phyloP scores from a whole-genome alignment of 176 grass and related monocot genomes.

The Zizania latifolia region DNA sequence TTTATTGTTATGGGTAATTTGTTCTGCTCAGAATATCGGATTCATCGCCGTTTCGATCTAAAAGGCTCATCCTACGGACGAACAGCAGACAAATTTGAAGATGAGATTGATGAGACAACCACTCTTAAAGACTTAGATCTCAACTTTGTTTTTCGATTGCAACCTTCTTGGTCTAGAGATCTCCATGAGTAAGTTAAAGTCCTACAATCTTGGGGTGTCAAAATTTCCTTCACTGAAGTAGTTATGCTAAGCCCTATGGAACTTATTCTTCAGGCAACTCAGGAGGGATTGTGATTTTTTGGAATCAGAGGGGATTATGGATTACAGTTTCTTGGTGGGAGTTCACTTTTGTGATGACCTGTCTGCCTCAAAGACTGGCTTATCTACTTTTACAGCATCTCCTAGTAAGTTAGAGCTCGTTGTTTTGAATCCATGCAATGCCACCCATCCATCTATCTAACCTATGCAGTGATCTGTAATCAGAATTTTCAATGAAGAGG shows the following conservation, averaged over 20 bases:
- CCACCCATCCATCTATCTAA: conserved; percentile 26
- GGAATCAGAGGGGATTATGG: conserved; percentile 87
- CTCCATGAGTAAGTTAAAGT: conserved; percentile 67
- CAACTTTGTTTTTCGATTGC: conserved; percentile 85
- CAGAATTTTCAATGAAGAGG: conserved; percentile 52
- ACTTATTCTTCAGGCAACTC: conserved; percentile 53
- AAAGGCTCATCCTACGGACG: conserved; percentile 96
- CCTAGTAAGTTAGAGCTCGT: conserved; percentile 63
- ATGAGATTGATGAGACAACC: conserved; percentile 94
- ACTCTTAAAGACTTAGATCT: conserved; percentile 97
- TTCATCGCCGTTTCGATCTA: conserved; percentile 91
- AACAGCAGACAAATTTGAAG: conserved; percentile 75
- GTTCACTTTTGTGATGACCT: conserved; percentile 82
- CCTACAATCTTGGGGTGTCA: background rate
- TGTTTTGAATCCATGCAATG: background rate
- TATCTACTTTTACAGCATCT: conserved; percentile 54
- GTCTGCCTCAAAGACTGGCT: conserved; percentile 47
- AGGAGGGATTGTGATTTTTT: conserved; percentile 79
- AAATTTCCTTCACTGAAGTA: background rate
- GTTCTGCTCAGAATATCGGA: conserved; percentile 87
- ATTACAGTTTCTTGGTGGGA: conserved; percentile 92
- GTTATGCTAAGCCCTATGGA: background rate
- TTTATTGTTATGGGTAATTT: conserved; percentile 98
- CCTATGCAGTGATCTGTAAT: conserved; percentile 14
- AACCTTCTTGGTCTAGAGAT: conserved; percentile 61